A percentile compares a stretch with the other conserved stretches of the same genome.
Evolutionary conservation across 2,329 filamentous ascomycete species (phyloP).

Genomic region (Aureobasidium sp.): DNA sequence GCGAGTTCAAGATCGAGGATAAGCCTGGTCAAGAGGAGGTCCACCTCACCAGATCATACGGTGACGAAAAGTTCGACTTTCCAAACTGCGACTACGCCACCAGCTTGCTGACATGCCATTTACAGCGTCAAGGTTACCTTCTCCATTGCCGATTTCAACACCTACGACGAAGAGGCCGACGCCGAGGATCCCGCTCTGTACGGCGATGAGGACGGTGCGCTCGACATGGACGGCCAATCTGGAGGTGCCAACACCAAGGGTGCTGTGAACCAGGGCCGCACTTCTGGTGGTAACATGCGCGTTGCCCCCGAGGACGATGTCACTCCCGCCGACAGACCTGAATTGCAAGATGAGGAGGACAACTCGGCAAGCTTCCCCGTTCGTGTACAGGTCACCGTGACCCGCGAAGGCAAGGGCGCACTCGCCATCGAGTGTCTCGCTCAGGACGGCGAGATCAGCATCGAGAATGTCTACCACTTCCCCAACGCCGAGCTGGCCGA

Average conservation of each 20-base stretch:
- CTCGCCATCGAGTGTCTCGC: conserved; percentile 80
- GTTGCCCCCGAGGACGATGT: conserved; percentile 48
- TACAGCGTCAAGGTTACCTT: conserved; percentile 69
- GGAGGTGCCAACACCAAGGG: conserved; percentile 50
- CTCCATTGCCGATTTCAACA: conserved; percentile 73
- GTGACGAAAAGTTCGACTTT: conserved; percentile 70
- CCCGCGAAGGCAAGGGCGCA: conserved; percentile 78
- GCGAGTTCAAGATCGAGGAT: conserved; percentile 68
- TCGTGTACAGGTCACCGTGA: conserved; percentile 75
- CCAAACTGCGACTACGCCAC: not conserved
- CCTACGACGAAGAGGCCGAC: conserved; percentile 17
- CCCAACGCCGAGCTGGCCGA: conserved; percentile 68
- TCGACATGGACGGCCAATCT: conserved; percentile 39
- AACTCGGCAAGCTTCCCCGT: conserved; percentile 61
- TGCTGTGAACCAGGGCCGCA: conserved; percentile 45
- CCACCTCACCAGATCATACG: conserved; percentile 70
- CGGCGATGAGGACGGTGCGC: conserved; percentile 27
- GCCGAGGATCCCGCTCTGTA: conserved; percentile 24
- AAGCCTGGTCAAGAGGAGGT: conserved; percentile 80
- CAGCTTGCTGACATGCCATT: conserved; percentile 10
- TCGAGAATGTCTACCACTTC: conserved; percentile 90
- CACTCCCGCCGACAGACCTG: conserved; percentile 49
- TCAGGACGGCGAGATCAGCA: conserved; percentile 75
- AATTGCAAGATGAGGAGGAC: conserved; percentile 48
- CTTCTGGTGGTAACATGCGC: conserved; percentile 43